phyloP scores from a whole-genome alignment of 176 grass and related monocot genomes.

The Olyra latifolia region DNA sequence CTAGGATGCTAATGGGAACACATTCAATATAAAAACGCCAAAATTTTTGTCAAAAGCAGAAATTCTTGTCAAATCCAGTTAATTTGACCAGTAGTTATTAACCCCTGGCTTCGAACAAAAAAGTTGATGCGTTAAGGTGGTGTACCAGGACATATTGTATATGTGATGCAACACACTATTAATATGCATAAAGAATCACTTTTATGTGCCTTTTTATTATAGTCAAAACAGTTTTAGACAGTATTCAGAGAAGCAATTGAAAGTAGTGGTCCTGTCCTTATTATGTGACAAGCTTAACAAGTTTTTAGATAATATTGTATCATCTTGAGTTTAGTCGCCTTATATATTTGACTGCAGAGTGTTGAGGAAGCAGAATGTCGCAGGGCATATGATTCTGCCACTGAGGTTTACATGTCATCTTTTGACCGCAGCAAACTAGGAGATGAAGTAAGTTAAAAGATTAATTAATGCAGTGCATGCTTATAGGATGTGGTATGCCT shows the following conservation, averaged over 20 bases:
- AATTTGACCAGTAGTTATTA: not conserved
- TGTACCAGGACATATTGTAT: not conserved
- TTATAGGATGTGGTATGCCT: not conserved
- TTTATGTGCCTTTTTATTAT: not conserved
- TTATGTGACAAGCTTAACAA: not conserved
- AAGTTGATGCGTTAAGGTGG: not conserved
- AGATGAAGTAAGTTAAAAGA: conserved; percentile 60
- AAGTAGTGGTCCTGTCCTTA: not conserved
- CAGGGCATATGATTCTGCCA: conserved; percentile 67
- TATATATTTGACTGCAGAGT: conserved; percentile 49
- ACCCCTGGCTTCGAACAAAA: not conserved
- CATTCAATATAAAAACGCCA: not conserved
- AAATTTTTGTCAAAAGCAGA: not conserved
- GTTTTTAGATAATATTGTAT: conserved; percentile 13
- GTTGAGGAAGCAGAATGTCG: conserved; percentile 78
- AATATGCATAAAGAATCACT: not conserved
- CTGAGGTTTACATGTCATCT: conserved; percentile 59
- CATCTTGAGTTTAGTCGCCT: conserved; percentile 18
- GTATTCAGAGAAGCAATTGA: not conserved
- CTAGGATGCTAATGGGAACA: not conserved
- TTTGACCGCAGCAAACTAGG: conserved; percentile 52
- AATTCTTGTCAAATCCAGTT: not conserved
- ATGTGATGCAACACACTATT: not conserved
- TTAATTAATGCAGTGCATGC: not conserved
- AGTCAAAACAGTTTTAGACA: not conserved